Conservation (phyloP, 2,329 filamentous ascomycete genomes). For the Laburnicola sp. region DNA sequence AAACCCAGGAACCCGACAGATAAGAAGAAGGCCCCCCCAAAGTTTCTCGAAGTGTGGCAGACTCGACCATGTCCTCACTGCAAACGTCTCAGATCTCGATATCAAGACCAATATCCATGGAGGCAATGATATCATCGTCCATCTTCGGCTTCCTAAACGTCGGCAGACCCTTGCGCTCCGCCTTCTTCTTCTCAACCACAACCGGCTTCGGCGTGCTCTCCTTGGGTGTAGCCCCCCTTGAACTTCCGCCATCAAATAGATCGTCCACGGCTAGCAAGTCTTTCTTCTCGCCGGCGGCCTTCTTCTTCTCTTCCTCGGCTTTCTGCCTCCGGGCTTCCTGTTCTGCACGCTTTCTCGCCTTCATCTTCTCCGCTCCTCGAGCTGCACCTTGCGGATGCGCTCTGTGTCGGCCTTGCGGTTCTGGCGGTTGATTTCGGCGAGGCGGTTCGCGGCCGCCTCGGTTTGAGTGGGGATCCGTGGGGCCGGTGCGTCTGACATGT, state of each 20-base stretch:
- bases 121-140: constrained; percentile 91
- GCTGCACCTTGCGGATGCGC: constrained; percentile 84
- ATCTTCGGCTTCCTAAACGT: constrained; percentile 76
- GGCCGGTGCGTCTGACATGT: constrained; percentile 61
- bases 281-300: constrained; percentile 44
- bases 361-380: constrained; percentile 65
- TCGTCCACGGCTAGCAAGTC: constrained; percentile 47
- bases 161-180: constrained; percentile 58
- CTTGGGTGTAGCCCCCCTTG: constrained; percentile 39
- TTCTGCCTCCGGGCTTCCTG: constrained; percentile 55
- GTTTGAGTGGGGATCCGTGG: constrained; percentile 58
- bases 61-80: too few species aligned
- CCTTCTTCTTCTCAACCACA: constrained; percentile 47
- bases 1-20: background rate
- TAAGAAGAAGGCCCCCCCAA: too few species aligned
- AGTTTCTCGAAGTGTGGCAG: too few species aligned
- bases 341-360: constrained; percentile 43
- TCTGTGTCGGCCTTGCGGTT: constrained; percentile 86
- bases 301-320: constrained; percentile 58
- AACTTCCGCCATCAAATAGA: constrained; percentile 46
- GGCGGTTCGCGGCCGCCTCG: constrained; percentile 73
- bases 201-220: constrained; percentile 51
- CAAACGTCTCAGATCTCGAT: constrained; percentile 68
- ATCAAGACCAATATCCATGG: constrained; percentile 88
- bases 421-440: constrained; percentile 79